Evolutionary conservation across 2,329 filamentous ascomycete genomes (phyloP).

Genomic region (Aureobasidium namibiae): DNA sequence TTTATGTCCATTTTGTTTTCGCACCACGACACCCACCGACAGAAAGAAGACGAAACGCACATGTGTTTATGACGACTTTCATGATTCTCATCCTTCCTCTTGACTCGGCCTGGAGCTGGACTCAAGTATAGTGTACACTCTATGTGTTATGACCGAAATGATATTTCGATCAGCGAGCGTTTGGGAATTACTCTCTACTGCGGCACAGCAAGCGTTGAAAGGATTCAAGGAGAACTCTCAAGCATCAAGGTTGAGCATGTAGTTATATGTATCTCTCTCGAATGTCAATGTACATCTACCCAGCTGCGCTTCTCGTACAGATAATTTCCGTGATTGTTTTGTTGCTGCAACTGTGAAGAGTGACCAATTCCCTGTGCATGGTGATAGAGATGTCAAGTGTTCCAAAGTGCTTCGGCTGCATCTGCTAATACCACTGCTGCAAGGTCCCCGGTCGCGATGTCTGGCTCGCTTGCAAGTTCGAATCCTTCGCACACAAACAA

Average conservation of each 20-base stretch:
- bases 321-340: neutral
- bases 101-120: neutral
- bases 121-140: neutral
- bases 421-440: neutral
- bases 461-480: neutral
- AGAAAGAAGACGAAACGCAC: neutral
- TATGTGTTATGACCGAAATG: neutral
- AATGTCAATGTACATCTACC: neutral
- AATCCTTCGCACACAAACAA: neutral
- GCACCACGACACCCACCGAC: neutral
- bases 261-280: neutral
- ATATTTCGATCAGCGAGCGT: constrained; percentile 5
- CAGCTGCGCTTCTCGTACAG: too few relatives aligned
- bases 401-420: neutral
- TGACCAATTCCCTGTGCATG: neutral
- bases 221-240: neutral
- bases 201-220: neutral
- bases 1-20: neutral
- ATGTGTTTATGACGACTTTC: neutral
- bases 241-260: neutral
- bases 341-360: neutral
- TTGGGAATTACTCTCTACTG: neutral
- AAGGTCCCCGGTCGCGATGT: neutral
- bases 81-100: neutral
- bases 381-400: neutral